A percentile compares a stretch with the other conserved stretches of the same genome.
Conservation (phyloP, 805 yeast genomes). For the Pachysolen tannophilus region DNA sequence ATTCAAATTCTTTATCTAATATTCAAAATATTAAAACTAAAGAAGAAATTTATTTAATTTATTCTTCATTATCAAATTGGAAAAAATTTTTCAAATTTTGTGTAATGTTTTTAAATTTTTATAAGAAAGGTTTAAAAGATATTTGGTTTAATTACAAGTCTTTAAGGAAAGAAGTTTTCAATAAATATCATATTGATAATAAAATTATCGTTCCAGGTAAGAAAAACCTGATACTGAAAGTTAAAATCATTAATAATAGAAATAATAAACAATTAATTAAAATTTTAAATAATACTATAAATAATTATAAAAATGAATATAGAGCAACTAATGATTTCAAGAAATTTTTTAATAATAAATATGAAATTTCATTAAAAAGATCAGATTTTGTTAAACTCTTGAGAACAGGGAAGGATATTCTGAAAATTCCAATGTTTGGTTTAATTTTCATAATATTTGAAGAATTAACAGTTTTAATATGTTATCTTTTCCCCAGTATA, state of each 20-base stretch:
- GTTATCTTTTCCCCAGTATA: slow-evolving; percentile 44
- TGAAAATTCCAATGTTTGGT: slow-evolving; percentile 53
- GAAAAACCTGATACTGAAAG: slow-evolving; percentile 13
- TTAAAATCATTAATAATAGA: slow-evolving; percentile 11
- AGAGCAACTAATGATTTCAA: slow-evolving; percentile 10
- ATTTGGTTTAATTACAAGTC: slow-evolving; percentile 39
- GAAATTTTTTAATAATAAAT: neutral
- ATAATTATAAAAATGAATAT: slow-evolving; percentile 14
- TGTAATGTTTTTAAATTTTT: slow-evolving; percentile 33
- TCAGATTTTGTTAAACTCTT: slow-evolving; percentile 40
- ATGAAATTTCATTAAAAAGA: slow-evolving; percentile 21
- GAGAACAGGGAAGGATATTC: slow-evolving; percentile 41
- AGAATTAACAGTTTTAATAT: slow-evolving; percentile 47
- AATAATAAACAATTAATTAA: slow-evolving; percentile 15
- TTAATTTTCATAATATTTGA: slow-evolving; percentile 43
- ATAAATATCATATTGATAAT: slow-evolving; percentile 20
- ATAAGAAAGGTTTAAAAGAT: slow-evolving; percentile 48
- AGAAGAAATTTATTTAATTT: neutral
- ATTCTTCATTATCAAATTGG: slow-evolving; percentile 4
- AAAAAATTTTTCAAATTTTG: slow-evolving; percentile 13
- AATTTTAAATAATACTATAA: slow-evolving; percentile 18
- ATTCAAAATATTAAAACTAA: slow-evolving; percentile 4
- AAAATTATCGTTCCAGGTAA: slow-evolving; percentile 18
- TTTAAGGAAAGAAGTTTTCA: slow-evolving; percentile 18
- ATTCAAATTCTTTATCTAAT: slow-evolving; percentile 4